phyloP scores from a whole-genome alignment of 176 grass and related monocot species.

The Chrysopogon serrulatus region DNA sequence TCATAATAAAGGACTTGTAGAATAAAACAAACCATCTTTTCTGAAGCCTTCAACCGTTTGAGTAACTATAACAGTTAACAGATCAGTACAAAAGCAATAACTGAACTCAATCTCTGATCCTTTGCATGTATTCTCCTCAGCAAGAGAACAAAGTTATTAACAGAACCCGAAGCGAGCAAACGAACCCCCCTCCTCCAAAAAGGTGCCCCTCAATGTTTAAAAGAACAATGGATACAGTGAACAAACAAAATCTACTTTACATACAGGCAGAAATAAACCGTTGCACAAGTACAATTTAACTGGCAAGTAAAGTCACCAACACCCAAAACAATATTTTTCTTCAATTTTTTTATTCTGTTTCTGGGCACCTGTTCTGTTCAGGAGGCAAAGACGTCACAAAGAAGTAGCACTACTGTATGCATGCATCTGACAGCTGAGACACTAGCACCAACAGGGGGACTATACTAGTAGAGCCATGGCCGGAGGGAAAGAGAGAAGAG shows the following conservation, averaged over 20 bases:
- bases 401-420: background rate
- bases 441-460: background rate
- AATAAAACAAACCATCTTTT: background rate
- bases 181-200: background rate
- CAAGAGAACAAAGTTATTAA: background rate
- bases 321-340: background rate
- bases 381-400: background rate
- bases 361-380: background rate
- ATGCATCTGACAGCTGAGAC: conserved; percentile 11
- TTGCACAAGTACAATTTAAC: background rate
- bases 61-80: background rate
- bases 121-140: background rate
- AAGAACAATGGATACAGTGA: background rate
- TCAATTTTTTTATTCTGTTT: background rate
- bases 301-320: background rate
- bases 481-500: background rate
- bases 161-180: background rate
- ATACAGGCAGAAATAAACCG: background rate
- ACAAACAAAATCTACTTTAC: background rate
- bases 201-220: background rate
- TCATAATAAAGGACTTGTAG: background rate
- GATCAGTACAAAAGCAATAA: background rate
- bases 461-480: background rate
- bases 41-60: background rate
- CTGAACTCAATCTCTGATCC: background rate